Percentiles rank a stretch among this genome's conserved stretches.
Conservation (phyloP, 2,329 filamentous ascomycete genomes). For the Colletotrichum sp. region DNA sequence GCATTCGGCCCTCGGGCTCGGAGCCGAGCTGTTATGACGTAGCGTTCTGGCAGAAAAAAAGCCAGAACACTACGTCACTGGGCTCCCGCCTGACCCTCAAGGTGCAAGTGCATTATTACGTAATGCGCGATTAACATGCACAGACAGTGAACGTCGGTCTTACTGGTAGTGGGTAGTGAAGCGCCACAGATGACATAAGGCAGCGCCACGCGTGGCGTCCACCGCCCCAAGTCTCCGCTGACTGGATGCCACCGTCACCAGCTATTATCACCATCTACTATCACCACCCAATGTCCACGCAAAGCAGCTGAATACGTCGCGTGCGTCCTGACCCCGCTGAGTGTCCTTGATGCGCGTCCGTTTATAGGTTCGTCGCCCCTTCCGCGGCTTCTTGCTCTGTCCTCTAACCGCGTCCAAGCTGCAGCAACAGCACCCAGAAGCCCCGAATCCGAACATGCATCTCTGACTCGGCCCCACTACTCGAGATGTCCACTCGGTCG, state of each 20-base stretch:
- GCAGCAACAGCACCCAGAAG: background rate
- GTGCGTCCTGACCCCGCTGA: background rate
- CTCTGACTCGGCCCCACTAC: background rate
- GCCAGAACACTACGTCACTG: too few species aligned
- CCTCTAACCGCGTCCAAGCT: background rate
- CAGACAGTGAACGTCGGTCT: too few species aligned
- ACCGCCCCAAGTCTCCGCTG: background rate
- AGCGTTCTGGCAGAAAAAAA: background rate
- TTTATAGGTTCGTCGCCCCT: background rate
- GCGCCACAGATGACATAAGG: too few species aligned
- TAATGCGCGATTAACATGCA: too few species aligned
- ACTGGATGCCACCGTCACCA: background rate
- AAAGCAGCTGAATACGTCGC: background rate
- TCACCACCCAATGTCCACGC: background rate
- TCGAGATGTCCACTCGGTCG: background rate
- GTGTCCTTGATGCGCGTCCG: background rate
- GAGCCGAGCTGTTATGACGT: background rate
- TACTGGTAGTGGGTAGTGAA: too few species aligned
- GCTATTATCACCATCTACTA: background rate
- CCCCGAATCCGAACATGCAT: background rate
- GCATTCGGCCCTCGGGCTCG: background rate
- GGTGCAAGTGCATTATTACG: too few species aligned
- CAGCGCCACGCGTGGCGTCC: too few species aligned
- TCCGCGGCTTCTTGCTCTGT: background rate
- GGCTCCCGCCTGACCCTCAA: too few species aligned